Base-by-base conservation (phyloP, 352 stramenopile genomes). In the Phytophthora tentaculata region DNA sequence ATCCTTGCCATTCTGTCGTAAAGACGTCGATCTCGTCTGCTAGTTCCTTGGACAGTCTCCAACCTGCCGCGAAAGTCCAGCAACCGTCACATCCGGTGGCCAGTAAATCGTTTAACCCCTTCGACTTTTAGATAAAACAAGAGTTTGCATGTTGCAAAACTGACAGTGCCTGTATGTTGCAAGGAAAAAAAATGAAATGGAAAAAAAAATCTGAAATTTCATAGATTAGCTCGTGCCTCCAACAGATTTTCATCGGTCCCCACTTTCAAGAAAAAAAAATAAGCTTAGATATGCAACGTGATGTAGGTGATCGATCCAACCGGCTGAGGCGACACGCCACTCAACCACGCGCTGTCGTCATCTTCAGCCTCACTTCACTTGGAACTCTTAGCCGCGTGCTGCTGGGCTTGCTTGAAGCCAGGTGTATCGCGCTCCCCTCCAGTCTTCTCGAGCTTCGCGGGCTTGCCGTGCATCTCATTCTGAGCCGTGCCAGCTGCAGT, bases 21-120 rank as follows among this genome's bases (percentile, higher is more conserved):
- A 54, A 81, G 74, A 35, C 67, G 20, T 59, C 72, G 20, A 73
- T 73, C 41, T 73, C 75, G 17, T 53, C 74, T 8, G 47, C 58
- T 3, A 83, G 82, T 49, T 73, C 77, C 0, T 80, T 83, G 20
- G 67, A 86, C 60, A 67, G 55, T 23, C 16, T 72, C 43, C 66
- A 69, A 48, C 41, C 52, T 35, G 28, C 43, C 23, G 47, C 39
- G 20, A 44, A 61, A 17, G 45, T 44, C 22, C 59, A 62, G 39
- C 71, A 71, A 48, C 35, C 24, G 0, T 19, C 53, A 43, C 53
- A 52, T 9, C 53, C 59, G 59, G 12, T 58, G 17, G n/a, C 62
- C 47, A 71, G 52, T 35, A 77, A 73, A 57, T 76, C 79, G 16
- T 84, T 79, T 50, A 88, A 88, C 41, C 79, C 79, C 20, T 88